A percentile compares a stretch with the other conserved stretches of the same genome.
phyloP scores from a whole-genome alignment of 495 filamentous ascomycete species.

The Neurospora sp. region DNA sequence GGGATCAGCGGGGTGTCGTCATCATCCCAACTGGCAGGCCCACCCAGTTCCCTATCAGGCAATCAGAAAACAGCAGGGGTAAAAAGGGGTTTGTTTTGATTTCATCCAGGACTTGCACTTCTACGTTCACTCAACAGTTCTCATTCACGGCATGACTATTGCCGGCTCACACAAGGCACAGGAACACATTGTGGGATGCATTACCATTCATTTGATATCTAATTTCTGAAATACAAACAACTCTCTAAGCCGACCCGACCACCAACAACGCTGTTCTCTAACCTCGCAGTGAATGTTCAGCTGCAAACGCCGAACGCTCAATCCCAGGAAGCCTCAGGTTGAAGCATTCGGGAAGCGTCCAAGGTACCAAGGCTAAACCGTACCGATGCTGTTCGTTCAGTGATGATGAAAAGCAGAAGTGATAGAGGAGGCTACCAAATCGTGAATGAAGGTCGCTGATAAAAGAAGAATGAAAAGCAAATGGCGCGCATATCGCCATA shows the following conservation, averaged over 20 bases:
- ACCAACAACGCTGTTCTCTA: background rate
- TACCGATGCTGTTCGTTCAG: background rate
- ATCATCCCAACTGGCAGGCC: background rate
- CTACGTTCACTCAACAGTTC: background rate
- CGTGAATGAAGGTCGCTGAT: background rate
- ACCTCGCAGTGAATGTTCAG: background rate
- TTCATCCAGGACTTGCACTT: background rate
- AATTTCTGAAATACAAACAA: background rate
- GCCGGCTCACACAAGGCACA: background rate
- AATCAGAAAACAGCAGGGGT: background rate
- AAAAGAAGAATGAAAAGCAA: background rate
- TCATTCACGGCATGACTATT: background rate
- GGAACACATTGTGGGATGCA: background rate
- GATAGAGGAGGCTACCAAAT: background rate
- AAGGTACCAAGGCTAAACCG: background rate
- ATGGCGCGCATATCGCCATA: background rate
- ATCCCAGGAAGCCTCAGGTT: background rate
- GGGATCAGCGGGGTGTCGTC: background rate
- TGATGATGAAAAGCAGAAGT: background rate
- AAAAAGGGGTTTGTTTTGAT: background rate
- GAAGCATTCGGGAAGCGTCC: background rate
- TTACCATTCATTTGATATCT: background rate
- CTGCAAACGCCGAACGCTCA: background rate
- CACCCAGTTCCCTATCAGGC: background rate
- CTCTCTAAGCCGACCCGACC: background rate